Evolutionary conservation across 768 basidiomycete genomes (phyloP), one percentile per base, ranked within the genome.

Genomic region (Boletus sensibilis): DNA sequence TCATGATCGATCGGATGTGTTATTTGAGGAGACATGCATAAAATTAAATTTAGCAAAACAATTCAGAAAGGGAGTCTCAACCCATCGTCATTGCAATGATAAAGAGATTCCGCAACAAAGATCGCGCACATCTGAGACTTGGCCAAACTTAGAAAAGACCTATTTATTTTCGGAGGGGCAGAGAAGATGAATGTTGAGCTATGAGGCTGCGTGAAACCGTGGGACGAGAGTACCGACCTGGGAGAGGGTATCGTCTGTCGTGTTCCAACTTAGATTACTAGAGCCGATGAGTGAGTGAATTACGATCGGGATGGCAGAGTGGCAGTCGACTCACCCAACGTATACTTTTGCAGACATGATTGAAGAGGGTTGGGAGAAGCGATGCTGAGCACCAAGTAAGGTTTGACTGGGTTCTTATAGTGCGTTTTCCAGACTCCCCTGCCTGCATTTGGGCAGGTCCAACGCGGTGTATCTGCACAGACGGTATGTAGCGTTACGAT

Each of bases 101-200:
- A 55, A 62, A 59, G 59, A 62, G 70, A 72, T 53, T 63, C 64
- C 66, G n/a, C 53, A 62, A 61, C 62, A 57, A 57, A 60, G 63
- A 70, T 63, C 59, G 76, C 82, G 70, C 71, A 83, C 82, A 77
- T 83, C 82, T 56, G 71, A 48, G 62, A 83, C 74, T 37, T 71
- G 50, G 56, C 82, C 82, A 65, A 62, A 79, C 14, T 68, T 45
- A 42, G 64, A 58, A 74, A 83, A 83, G 7, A 75, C 75, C 77
- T 80, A 29, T 59, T 25, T 13, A 47, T 33, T 37, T 47, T 23
- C 4, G 2, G 41, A 31, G 27, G 29, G 55, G 59, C 50, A 21
- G 57, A n/a, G 14, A 50, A 33, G 53, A 52, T 42, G 7, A 35
- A 50, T 13, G 35, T 41, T 65, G 50, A 61, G 61, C 39, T 29